Evolutionary conservation across 176 grass and related monocot genomes (phyloP).

Genomic region (Saccharum officinarum): DNA sequence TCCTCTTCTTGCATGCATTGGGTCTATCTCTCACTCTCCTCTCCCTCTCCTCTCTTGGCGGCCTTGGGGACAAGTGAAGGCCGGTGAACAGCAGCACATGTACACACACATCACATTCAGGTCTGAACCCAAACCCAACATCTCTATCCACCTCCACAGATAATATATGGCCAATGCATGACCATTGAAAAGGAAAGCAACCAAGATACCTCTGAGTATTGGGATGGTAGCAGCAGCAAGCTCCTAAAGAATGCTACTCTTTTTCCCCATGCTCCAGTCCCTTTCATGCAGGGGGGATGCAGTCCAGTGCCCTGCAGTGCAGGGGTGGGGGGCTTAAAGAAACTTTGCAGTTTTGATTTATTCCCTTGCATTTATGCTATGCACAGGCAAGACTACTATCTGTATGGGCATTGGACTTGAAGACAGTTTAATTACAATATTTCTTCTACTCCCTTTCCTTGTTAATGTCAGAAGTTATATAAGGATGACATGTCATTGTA

Average conservation of each 20-base stretch:
- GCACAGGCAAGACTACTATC: neutral
- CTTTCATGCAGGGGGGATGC: conserved; percentile 47
- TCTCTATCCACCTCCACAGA: neutral
- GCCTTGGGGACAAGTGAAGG: conserved; percentile 7
- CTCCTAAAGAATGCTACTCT: conserved; percentile 37
- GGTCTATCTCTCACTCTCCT: neutral
- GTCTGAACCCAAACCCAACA: conserved; percentile 20
- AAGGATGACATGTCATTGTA: conserved; percentile 19
- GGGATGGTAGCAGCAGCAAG: conserved; percentile 11
- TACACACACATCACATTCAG: conserved; percentile 28
- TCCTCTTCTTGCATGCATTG: neutral
- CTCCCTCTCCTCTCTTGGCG: neutral
- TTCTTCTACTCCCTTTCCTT: neutral
- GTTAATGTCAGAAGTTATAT: conserved; percentile 11
- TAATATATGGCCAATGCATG: conserved; percentile 20
- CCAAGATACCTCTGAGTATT: conserved; percentile 26
- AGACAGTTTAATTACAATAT: neutral
- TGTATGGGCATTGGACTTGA: conserved; percentile 19
- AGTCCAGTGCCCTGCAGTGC: neutral
- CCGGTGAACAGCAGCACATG: neutral
- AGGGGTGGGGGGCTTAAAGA: conserved; percentile 31
- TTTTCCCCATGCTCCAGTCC: conserved; percentile 44
- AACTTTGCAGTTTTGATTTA: conserved; percentile 44
- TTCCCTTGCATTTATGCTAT: conserved; percentile 1
- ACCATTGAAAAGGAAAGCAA: conserved; percentile 23